Percentiles rank a stretch among this genome's conserved stretches.
Conservation (phyloP, 176 grass and related monocot species). For the Oryza coarctata region DNA sequence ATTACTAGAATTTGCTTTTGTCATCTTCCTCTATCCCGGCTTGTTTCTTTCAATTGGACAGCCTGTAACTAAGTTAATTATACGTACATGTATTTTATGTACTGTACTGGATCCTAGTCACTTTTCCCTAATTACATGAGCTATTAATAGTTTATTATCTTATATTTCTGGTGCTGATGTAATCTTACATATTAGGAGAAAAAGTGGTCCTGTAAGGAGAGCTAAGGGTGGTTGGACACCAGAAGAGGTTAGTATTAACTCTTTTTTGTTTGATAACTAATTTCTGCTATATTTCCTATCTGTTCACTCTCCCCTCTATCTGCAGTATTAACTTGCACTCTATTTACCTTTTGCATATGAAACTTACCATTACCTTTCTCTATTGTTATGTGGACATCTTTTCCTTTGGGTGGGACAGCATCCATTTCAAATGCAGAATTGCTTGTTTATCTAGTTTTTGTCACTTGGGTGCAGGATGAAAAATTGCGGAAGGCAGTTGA, state of each 20-base stretch:
- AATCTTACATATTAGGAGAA: slow-evolving; percentile 48
- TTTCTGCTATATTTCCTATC: slow-evolving; percentile 15
- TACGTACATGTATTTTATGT: background rate
- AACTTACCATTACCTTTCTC: background rate
- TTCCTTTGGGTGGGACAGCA: background rate
- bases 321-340: background rate
- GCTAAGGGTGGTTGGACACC: slow-evolving; percentile 89
- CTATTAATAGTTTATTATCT: background rate
- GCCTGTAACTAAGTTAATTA: background rate
- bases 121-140: slow-evolving; percentile 11
- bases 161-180: slow-evolving; percentile 15
- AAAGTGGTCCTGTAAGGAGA: slow-evolving; percentile 86
- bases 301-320: background rate
- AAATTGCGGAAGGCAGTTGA: slow-evolving; percentile 72
- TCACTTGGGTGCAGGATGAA: slow-evolving; percentile 60
- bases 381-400: background rate
- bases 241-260: slow-evolving; percentile 59
- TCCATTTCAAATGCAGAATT: background rate
- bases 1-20: background rate
- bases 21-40: background rate
- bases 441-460: slow-evolving; percentile 10
- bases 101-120: background rate
- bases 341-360: background rate
- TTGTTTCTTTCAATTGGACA: background rate
- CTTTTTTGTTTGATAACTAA: background rate